A percentile compares a stretch with the other conserved stretches of the same genome.
These are phyloP conservation scores for Cyberlindnera maclurae DNA, from an alignment of 805 yeast species.

Conservation along the genomic window DNA sequence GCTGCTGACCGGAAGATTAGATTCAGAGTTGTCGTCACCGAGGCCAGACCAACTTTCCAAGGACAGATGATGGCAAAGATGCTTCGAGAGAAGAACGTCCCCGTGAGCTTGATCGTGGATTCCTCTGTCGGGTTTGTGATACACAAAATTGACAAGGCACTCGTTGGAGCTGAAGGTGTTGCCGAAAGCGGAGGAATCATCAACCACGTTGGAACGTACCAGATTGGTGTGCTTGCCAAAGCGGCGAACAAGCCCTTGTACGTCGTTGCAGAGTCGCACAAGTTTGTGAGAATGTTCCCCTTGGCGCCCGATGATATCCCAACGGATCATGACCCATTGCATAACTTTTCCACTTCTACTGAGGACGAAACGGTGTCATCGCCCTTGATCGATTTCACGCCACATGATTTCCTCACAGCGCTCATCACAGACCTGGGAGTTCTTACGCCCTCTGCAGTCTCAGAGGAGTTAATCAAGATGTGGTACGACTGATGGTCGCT, in stretches of 20 bases:
- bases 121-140: slow-evolving; percentile 90
- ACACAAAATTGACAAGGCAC: slow-evolving; percentile 84
- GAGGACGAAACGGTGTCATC: slow-evolving; percentile 32
- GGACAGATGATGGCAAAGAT: slow-evolving; percentile 66
- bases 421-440: slow-evolving; percentile 95
- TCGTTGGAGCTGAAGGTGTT: slow-evolving; percentile 98
- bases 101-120: slow-evolving; percentile 83
- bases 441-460: slow-evolving; percentile 93
- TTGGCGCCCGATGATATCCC: slow-evolving; percentile 90
- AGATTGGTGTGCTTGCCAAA: slow-evolving; percentile 87
- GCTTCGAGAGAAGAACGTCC: slow-evolving; percentile 67
- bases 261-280: slow-evolving; percentile 91
- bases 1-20: slow-evolving; percentile 77
- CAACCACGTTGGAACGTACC: slow-evolving; percentile 91
- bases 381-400: slow-evolving; percentile 84
- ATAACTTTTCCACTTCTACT: slow-evolving; percentile 28
- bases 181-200: slow-evolving; percentile 98
- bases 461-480: slow-evolving; percentile 96
- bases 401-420: slow-evolving; percentile 93
- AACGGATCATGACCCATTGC: slow-evolving; percentile 39
- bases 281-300: slow-evolving; percentile 94
- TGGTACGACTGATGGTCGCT: slow-evolving; percentile 89
- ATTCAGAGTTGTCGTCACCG: slow-evolving; percentile 87
- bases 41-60: slow-evolving; percentile 79
- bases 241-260: slow-evolving; percentile 88